Base-by-base conservation (phyloP, 202 grass and related monocot species). In the Dendrocalamus latiflorus region DNA sequence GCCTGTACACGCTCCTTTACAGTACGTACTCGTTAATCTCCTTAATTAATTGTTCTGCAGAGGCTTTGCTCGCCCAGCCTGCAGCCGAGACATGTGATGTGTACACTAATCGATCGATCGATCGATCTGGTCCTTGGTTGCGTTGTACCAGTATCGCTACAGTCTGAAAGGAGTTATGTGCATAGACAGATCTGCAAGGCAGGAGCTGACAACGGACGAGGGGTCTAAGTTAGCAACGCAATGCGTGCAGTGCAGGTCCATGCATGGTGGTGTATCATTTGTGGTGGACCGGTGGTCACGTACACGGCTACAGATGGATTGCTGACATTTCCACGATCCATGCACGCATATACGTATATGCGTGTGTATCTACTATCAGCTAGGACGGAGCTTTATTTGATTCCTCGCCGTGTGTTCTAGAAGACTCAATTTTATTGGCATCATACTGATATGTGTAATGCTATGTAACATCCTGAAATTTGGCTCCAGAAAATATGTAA, bases 131-230 rank as follows among this genome's bases (percentile, higher is more conserved):
- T 48, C 66, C 53, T 70, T 43, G 67, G 6, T 38, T 16, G 66
- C 5, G 49, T 8, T 14, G 14, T 33, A 30, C 14, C 22, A 33
- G 62, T 49, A 5, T 36, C 34, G 76, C 47, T 44, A 58, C 60
- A 68, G 77, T 50, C 16, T 11, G 51, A 39, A 53, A 59, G 26
- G 78, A 49, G 38, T 58, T 50, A 58, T 84, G 71, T 69, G 38
- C 10, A 1, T 50, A n/a, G 17, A 45, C 68, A 75, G 84, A 86
- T 86, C 77, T 86, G 61, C 47, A n/a, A 36, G 16, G 61, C 20
- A 30, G 25, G 58, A 72, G 43, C 25, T 75, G 85, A 59, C 63
- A 61, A 22, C 42, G 12, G 53, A 34, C 25, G 50, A 81, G 85
- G 61, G 51, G 77, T 75, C 60, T 58, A 57, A 64, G 76, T 81